These are phyloP conservation scores for Penicillium egyptiacum DNA, from an alignment of 495 filamentous ascomycete species.

Conservation along the genomic window DNA sequence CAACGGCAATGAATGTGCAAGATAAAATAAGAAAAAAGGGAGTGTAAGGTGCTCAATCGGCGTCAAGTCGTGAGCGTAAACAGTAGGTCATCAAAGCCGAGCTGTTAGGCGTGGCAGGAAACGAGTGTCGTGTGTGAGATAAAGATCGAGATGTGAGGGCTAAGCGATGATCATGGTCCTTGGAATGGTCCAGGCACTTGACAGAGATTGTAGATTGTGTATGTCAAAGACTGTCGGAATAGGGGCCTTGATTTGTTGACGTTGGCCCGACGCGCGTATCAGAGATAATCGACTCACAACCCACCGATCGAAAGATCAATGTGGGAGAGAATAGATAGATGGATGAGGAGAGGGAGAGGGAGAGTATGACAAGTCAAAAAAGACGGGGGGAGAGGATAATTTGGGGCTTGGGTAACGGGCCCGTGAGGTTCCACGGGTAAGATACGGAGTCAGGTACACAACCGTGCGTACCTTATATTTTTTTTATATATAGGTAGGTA, in stretches of 20 bases:
- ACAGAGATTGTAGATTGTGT: not conserved
- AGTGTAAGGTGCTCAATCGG: conserved; percentile 38
- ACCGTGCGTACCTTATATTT: not conserved
- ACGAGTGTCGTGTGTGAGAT: conserved; percentile 23
- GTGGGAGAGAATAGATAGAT: conserved; percentile 1
- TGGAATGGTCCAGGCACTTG: conserved; percentile 3
- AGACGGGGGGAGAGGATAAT: conserved; percentile 15
- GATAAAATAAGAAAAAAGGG: conserved; percentile 22
- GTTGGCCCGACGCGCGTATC: not conserved
- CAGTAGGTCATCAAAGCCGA: conserved; percentile 30
- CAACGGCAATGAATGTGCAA: conserved; percentile 28
- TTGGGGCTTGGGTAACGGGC: conserved; percentile 11
- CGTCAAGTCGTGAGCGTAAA: conserved; percentile 47
- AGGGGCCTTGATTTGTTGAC: conserved; percentile 1
- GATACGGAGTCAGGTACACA: conserved; percentile 13
- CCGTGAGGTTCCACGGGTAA: conserved; percentile 9
- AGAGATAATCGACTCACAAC: not conserved
- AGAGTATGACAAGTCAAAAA: not conserved
- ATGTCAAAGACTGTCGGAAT: not conserved
- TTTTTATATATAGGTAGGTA: not conserved
- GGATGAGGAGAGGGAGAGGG: conserved; percentile 2
- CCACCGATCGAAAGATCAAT: not conserved
- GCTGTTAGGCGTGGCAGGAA: conserved; percentile 18
- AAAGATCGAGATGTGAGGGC: conserved; percentile 15
- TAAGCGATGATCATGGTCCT: conserved; percentile 33